Base-by-base conservation (phyloP, 2,329 filamentous ascomycete species). In the Pseudovirgaria hyperparasitica region DNA sequence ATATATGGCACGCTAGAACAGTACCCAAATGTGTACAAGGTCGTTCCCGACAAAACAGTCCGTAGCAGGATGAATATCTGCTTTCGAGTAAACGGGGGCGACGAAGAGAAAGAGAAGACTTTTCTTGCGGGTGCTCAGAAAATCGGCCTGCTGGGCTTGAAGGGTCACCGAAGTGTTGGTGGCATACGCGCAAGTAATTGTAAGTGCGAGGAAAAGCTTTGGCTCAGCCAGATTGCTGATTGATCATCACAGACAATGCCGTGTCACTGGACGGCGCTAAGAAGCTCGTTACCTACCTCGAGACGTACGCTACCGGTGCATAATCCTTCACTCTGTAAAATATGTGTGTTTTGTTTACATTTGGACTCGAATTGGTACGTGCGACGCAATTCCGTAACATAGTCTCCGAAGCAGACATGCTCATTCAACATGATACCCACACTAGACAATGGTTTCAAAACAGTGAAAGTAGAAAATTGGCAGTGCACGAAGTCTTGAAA, bases 21-120 rank as follows among this genome's bases (percentile, higher is more conserved):
- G 23, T 64, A 80, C 41, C 69, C 80, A 0, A 60, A 74, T 0
- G 57, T 78, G n/a, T 96, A 92, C 59, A 65, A 62, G 27, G 70
- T 94, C 17, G 74, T 94, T 0, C 82, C 85, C 0, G 68, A 79
- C 40, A 80, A 79, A 57, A 61, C 62, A 13, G 78, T 69, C 3
- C 77, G 86, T 30, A 92, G 82, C 42, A 66, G 84, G 29, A 93
- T 96, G 80, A 96, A 96, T 57, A 81, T 96, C 32, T 94, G 85
- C 65, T 94, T 94, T 66, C 65, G 85, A 10, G 67, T 92, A 11
- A 62, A 62, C 25, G 69, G 65, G 23, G 71, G 76, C 22, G 60
- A 73, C 32, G 72, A 76, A 27, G 74, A 69, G 9, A 67, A 75
- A 13, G 86, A 96, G 54, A 82, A 84, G 55, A 65, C 65, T 1